Base-by-base conservation (phyloP, 768 basidiomycete genomes). In the Amanita phalloides region DNA sequence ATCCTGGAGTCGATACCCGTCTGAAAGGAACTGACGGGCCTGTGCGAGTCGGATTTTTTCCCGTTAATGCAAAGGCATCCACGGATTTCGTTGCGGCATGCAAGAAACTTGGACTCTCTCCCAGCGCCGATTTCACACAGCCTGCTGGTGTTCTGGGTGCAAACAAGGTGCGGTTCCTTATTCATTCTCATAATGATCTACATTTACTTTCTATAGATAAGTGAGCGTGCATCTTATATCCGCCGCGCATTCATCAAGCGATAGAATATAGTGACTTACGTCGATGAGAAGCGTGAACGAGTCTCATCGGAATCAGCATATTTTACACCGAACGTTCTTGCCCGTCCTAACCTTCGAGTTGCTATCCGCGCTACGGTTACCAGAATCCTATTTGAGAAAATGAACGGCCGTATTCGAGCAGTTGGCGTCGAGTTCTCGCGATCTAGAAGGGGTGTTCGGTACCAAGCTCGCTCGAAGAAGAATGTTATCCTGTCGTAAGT, bases 291-390 rank as follows among this genome's bases (percentile, higher is more conserved):
- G 9, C 71, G 71, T 32, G 65, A 68, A 51, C 76, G 86, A 0
- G 80, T 82, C 6, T 80, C 84, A 1, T 71, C 81, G 1, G 83
- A 86, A 59, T 66, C 73, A 1, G 82, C 82, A 0, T 88, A 87
- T 59, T 73, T 88, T 32, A 86, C 83, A 0, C 64, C 73, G 1
- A 70, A 79, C 0, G 84, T 86, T 3, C 71, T 87, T 4, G 68
- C 71, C 4, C 71, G 86, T 35, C 77, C 77, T 5, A 88, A 88
- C 55, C 69, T 89, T 23, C 82, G 70, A 25, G 76, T 89, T 17
- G 74, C 74, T 2, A 74, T 76, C 20, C 65, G 72, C 45, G 77
- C 82, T 0, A 71, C 71, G 6, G 82, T 77, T 2, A 84, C 80
- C 10, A 76, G 71, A 28, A 62, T 89, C 11, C 49, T 85, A 3